A percentile compares a stretch with the other conserved stretches of the same genome.
phyloP scores from a whole-genome alignment of 2,329 filamentous ascomycete species.

The Phialocephala sp. region DNA sequence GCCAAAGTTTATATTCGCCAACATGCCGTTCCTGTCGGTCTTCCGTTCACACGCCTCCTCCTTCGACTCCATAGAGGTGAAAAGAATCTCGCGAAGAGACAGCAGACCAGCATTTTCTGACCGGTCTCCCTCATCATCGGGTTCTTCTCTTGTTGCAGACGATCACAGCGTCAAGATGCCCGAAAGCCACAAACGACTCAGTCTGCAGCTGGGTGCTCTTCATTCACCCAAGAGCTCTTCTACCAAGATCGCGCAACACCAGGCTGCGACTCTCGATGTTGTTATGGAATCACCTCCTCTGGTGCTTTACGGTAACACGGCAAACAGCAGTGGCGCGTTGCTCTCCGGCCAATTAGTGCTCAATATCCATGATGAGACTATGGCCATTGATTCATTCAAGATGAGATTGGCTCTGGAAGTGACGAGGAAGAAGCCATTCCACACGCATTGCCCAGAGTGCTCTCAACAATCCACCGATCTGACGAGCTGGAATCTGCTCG shows the following conservation, averaged over 20 bases:
- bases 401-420: conserved; percentile 74
- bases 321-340: conserved; percentile 80
- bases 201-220: conserved; percentile 17
- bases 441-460: conserved; percentile 80
- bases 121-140: conserved; percentile 27
- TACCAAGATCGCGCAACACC: conserved; percentile 34
- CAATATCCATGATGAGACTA: conserved; percentile 67
- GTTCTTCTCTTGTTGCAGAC: conserved; percentile 30
- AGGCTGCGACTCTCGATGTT: conserved; percentile 43
- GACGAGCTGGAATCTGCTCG: conserved; percentile 79
- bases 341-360: conserved; percentile 84
- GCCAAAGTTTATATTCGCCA: conserved; percentile 15
- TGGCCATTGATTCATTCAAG: conserved; percentile 74
- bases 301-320: conserved; percentile 78
- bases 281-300: conserved; percentile 60
- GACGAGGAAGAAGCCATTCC: conserved; percentile 82
- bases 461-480: conserved; percentile 73
- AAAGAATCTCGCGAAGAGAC: conserved; percentile 27
- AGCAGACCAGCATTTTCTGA: conserved; percentile 26
- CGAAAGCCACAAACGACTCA: conserved; percentile 38
- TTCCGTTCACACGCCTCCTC: conserved; percentile 33
- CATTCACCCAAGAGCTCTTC: conserved; percentile 36
- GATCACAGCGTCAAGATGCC: conserved; percentile 35
- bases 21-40: conserved; percentile 36
- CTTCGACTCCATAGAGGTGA: conserved; percentile 32